These are phyloP conservation scores for Blastocystis hominis DNA, from an alignment of 352 stramenopile genomes.

Conservation along the genomic window DNA sequence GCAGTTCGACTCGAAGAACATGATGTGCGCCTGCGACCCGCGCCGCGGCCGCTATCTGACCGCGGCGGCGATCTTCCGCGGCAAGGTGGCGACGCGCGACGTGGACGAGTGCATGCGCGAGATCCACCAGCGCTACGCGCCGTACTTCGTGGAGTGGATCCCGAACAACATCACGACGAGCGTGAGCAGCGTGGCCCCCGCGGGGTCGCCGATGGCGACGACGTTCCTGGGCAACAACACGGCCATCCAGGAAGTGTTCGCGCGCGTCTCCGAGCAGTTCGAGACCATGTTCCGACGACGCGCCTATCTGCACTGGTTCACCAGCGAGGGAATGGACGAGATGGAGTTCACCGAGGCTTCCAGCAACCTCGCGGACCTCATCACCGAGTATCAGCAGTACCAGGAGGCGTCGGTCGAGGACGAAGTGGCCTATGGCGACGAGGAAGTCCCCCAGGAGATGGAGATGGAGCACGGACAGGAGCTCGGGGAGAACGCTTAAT, in stretches of 20 bases:
- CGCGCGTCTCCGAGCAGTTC: slow-evolving; percentile 98
- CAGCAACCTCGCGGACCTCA: slow-evolving; percentile 99
- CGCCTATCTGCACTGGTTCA: slow-evolving; percentile 99
- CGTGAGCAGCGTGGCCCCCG: slow-evolving; percentile 95
- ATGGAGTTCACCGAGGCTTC: slow-evolving; percentile 99
- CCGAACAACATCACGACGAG: slow-evolving; percentile 99
- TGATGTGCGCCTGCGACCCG: slow-evolving; percentile 98
- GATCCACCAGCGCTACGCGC: slow-evolving; percentile 98
- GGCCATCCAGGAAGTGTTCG: slow-evolving; percentile 98
- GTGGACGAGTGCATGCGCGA: slow-evolving; percentile 97
- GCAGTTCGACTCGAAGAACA: slow-evolving; percentile 98
- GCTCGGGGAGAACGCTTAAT: not conserved
- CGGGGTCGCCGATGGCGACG: slow-evolving; percentile 91
- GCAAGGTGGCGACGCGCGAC: slow-evolving; percentile 96
- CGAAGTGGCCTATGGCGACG: slow-evolving; percentile 65
- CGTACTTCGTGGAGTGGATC: slow-evolving; percentile 99
- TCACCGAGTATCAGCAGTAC: slow-evolving; percentile 99
- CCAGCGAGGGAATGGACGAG: slow-evolving; percentile 99
- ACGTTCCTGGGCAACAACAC: slow-evolving; percentile 98
- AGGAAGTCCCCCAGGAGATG: not conserved
- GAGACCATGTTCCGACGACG: slow-evolving; percentile 99
- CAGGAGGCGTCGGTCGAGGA: slow-evolving; percentile 97
- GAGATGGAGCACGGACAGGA: not conserved
- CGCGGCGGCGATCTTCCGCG: slow-evolving; percentile 96
- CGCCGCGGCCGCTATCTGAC: slow-evolving; percentile 96